Evolutionary conservation across 768 basidiomycete genomes (phyloP), one percentile per base, ranked within the genome.

Genomic region (Pulveroboletus sp.): DNA sequence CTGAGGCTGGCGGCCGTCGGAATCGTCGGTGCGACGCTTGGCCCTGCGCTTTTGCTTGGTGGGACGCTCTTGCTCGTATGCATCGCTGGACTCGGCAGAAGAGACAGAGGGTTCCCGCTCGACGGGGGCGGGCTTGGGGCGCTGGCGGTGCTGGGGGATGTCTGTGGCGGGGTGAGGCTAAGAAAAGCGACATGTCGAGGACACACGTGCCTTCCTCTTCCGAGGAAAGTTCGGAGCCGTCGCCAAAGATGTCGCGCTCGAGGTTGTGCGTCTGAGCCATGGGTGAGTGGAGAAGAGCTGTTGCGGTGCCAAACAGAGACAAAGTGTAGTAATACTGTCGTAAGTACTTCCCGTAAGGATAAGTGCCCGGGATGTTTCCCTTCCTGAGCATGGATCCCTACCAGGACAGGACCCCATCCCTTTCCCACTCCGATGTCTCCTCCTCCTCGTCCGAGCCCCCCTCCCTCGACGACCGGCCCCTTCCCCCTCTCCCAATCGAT

Each of bases 181-280:
- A 3, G n/a, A 12, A 8, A 2, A 16, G 31, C 2, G 40, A 3
- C 6, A 16, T 20, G 31, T 4, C 8, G 13, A 19, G 23, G 9
- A 17, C 16, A 54, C 32, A 53, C 62, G 47, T 55, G 40, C 63
- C 81, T 31, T 88, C 85, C 54, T 86, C 86, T 50, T 83, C 83
- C 9, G 82, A 81, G 0, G 89, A 91, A 9, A 91, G 79, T 54
- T 94, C 92, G 4, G 89, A 90, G 59, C 87, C 87, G 32, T 86
- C 86, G 53, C 87, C 89, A 61, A 92, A 93, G 49, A 91, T 85
- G 60, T 85, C 83, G 43, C 80, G 82, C 49, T 79, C 83, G 29
- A 85, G 80, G 44, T 74, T 61, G 30, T 67, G 62, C 0, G 45
- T 48, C 56, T 55, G 54, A 24, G 52, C 32, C 60, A 61, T 62